Evolutionary conservation across 352 stramenopile species (phyloP).

Genomic region (Thraustochytrium sp.): DNA sequence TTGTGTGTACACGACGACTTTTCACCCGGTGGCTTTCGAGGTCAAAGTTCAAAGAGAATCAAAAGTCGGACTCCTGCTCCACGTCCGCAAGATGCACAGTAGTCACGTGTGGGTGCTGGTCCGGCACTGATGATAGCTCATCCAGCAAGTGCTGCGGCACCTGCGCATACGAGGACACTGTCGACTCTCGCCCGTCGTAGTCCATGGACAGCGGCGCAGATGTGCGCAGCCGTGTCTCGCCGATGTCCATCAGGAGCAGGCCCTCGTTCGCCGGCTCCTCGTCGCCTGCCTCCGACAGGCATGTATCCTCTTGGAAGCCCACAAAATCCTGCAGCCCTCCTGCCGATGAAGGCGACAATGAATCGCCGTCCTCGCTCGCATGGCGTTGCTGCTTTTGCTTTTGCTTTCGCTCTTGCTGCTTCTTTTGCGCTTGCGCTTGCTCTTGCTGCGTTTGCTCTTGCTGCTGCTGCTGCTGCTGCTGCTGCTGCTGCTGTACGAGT

Average conservation of each 20-base stretch:
- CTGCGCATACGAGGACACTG: constrained; percentile 6
- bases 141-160: constrained; percentile 4
- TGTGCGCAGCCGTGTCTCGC: neutral
- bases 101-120: neutral
- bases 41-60: neutral
- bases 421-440: too few species aligned
- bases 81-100: neutral
- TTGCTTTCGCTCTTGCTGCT: neutral
- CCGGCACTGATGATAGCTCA: neutral
- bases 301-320: neutral
- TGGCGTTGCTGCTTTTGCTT: neutral
- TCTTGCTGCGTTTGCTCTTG: neutral
- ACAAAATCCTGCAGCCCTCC: neutral
- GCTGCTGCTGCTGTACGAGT: neutral
- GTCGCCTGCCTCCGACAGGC: neutral
- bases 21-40: neutral
- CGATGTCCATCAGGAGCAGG: neutral
- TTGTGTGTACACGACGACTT: too few species aligned
- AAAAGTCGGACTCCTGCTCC: neutral
- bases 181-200: constrained; percentile 14
- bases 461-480: neutral
- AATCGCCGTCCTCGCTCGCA: neutral
- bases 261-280: neutral
- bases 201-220: neutral
- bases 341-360: neutral